These are phyloP conservation scores for Scalesia atractyloides DNA, from an alignment of 129 eudicot species.

Conservation along the genomic window DNA sequence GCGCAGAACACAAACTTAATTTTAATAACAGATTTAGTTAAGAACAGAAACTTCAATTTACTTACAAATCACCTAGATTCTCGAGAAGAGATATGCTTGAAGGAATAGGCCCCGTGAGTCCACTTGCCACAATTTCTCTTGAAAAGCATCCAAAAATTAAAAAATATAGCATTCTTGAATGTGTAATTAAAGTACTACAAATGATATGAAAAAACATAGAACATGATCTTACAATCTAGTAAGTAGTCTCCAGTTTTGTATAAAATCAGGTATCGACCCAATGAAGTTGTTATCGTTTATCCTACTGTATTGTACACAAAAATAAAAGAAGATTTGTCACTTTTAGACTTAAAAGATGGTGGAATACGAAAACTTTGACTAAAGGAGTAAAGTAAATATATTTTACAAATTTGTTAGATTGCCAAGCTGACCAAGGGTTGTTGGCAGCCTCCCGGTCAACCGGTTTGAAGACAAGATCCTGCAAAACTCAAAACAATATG, in stretches of 20 bases:
- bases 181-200: neutral
- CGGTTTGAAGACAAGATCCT: conserved; percentile 84
- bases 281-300: conserved; percentile 69
- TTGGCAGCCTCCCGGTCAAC: conserved; percentile 66
- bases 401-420: conserved; percentile 75
- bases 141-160: conserved; percentile 24
- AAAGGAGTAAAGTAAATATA: conserved; percentile 1
- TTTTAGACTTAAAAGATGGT: neutral
- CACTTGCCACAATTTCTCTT: conserved; percentile 90
- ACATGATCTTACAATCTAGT: conserved; percentile 60
- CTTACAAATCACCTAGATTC: conserved; percentile 70
- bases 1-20: too few relatives aligned
- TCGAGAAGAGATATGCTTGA: conserved; percentile 56
- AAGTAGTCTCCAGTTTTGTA: conserved; percentile 75
- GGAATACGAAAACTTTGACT: neutral
- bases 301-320: conserved; percentile 56
- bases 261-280: conserved; percentile 75
- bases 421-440: conserved; percentile 51
- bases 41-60: neutral
- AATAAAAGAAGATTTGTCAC: neutral
- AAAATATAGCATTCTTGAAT: neutral
- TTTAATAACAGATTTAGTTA: neutral
- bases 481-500: conserved; percentile 23
- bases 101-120: conserved; percentile 90
- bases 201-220: neutral